phyloP scores from a whole-genome alignment of 306 rosid species.

The Potentilla sterilis region DNA sequence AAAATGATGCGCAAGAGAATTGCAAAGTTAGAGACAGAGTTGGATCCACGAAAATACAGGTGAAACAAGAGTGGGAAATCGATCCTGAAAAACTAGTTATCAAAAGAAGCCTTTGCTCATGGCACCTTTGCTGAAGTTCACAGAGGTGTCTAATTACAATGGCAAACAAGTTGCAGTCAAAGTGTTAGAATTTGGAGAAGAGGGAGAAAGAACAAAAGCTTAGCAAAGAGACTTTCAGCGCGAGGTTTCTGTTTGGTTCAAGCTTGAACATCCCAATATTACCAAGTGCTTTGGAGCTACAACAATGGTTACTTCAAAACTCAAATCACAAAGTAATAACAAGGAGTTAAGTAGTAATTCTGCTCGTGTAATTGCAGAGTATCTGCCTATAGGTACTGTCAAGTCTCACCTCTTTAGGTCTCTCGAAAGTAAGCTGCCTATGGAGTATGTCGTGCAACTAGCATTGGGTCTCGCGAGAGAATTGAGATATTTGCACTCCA shows the following conservation, averaged over 20 bases:
- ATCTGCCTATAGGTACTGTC: background rate
- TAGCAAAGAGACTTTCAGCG: conserved; percentile 3
- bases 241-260: conserved; percentile 22
- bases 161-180: conserved; percentile 2
- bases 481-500: no score
- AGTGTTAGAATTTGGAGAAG: background rate
- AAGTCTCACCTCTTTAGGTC: no score
- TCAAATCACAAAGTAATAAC: background rate
- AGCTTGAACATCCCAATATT: conserved; percentile 24
- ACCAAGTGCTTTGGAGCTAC: conserved; percentile 3
- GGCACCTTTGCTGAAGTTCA: background rate
- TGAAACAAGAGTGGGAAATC: background rate
- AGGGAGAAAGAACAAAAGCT: background rate
- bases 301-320: background rate
- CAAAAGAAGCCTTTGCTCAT: background rate
- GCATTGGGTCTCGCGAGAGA: no score
- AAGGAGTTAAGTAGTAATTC: background rate
- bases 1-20: background rate
- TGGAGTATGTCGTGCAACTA: no score
- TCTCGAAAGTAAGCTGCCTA: no score
- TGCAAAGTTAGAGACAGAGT: background rate
- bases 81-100: background rate
- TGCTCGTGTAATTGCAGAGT: background rate
- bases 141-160: background rate
- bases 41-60: background rate